Conservation (phyloP, 805 yeast species). For the Wickerhamiella domercqiae region DNA sequence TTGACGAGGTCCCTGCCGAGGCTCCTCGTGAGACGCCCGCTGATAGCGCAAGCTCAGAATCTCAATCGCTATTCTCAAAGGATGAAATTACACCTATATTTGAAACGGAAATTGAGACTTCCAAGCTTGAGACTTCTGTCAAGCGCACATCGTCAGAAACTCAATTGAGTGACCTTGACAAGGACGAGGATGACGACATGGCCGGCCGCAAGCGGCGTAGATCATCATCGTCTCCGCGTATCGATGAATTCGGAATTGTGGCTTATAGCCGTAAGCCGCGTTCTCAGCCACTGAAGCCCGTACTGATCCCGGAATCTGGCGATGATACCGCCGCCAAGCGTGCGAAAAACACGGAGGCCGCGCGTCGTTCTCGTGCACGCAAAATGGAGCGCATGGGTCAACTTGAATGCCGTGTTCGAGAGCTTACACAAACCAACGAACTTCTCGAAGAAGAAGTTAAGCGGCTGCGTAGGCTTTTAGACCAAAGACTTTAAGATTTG, state of each 20-base stretch:
- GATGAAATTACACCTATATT: background rate
- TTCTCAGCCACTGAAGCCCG: conserved; percentile 52
- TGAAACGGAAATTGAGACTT: background rate
- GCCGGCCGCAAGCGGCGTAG: conserved; percentile 1
- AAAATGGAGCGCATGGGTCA: conserved; percentile 84
- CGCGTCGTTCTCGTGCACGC: conserved; percentile 87
- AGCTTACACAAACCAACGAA: conserved; percentile 41
- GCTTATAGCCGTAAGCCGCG: conserved; percentile 69
- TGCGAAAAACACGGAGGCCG: conserved; percentile 92
- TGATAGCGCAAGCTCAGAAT: background rate
- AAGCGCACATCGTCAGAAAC: background rate
- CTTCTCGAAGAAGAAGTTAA: conserved; percentile 48
- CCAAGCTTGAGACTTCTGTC: background rate
- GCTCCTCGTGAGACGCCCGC: background rate
- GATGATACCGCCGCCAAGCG: conserved; percentile 41
- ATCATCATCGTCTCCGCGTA: background rate
- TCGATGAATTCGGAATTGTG: conserved; percentile 61
- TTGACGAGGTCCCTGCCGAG: conserved; percentile 7
- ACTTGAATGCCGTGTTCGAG: conserved; percentile 67
- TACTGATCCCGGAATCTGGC: conserved; percentile 33
- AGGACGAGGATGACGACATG: background rate
- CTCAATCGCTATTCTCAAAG: background rate
- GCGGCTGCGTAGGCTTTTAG: conserved; percentile 6
- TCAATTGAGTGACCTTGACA: background rate
- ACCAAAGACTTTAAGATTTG: background rate